A percentile compares a stretch with the other conserved stretches of the same genome.
These are phyloP conservation scores for Fraxinus cuspidata DNA, from an alignment of 257 asterid genomes.

Conservation along the genomic window DNA sequence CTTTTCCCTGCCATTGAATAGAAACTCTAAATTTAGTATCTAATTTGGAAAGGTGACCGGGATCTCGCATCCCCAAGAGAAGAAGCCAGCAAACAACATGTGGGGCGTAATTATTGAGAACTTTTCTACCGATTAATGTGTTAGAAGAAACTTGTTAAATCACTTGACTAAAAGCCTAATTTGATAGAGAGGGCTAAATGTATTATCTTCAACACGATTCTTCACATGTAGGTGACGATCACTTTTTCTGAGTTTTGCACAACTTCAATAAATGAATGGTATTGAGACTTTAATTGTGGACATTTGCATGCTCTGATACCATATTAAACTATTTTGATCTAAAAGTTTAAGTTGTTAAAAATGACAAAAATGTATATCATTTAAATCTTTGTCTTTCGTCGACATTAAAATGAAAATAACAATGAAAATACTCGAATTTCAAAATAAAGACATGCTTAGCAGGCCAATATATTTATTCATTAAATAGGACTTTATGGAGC, in stretches of 20 bases:
- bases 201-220: not conserved
- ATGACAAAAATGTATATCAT: not conserved
- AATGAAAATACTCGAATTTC: not conserved
- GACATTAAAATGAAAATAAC: not conserved
- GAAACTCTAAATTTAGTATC: not conserved
- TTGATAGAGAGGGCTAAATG: not conserved
- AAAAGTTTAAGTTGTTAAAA: too few relatives aligned
- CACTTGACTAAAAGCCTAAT: not conserved
- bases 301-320: not conserved
- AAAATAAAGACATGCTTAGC: not conserved
- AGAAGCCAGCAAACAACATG: not conserved
- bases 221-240: not conserved
- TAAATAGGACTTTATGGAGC: not conserved
- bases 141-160: not conserved
- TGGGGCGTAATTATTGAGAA: not conserved
- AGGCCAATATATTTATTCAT: not conserved
- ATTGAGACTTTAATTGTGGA: not conserved
- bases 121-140: not conserved
- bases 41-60: not conserved
- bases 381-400: not conserved
- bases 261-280: too few relatives aligned
- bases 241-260: not conserved
- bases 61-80: not conserved
- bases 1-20: constrained; percentile 60
- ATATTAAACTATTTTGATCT: not conserved